Conservation (phyloP, 2,329 filamentous ascomycete species). For the Trichophyton schoenleinii region DNA sequence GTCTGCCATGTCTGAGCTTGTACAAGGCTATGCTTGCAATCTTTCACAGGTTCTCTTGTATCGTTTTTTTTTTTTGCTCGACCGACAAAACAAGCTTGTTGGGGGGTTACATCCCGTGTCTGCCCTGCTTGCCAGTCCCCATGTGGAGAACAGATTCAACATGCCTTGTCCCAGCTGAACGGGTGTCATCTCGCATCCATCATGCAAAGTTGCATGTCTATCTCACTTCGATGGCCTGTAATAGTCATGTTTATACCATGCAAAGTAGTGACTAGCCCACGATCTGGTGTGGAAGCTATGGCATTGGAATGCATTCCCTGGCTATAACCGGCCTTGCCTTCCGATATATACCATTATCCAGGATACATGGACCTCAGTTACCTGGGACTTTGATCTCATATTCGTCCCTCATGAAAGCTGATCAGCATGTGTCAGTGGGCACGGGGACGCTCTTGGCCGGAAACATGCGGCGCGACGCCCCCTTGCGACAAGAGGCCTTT, state of each 20-base stretch:
- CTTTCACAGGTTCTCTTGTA: not conserved
- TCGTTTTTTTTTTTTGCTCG: not conserved
- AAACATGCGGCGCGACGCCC: not conserved
- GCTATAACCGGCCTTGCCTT: not conserved
- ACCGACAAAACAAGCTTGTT: not conserved
- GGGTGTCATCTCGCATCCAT: not conserved
- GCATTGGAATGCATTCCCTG: not conserved
- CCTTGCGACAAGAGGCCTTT: not conserved
- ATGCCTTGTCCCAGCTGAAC: not conserved
- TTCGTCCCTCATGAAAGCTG: not conserved
- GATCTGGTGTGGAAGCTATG: not conserved
- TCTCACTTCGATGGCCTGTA: not conserved
- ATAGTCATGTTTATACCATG: not conserved
- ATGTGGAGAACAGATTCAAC: not conserved
- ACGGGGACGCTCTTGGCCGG: not conserved
- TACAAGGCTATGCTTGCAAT: not conserved
- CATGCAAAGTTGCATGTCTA: not conserved
- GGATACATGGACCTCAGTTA: constrained; percentile 60
- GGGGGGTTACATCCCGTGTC: not conserved
- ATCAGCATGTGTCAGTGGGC: not conserved
- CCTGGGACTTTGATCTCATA: constrained; percentile 24
- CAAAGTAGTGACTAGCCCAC: not conserved
- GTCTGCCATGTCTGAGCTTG: not conserved
- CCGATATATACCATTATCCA: not conserved
- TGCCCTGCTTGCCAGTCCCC: not conserved